Base-by-base conservation (phyloP, 2,329 filamentous ascomycete species). In the Aspergillus awamori region DNA sequence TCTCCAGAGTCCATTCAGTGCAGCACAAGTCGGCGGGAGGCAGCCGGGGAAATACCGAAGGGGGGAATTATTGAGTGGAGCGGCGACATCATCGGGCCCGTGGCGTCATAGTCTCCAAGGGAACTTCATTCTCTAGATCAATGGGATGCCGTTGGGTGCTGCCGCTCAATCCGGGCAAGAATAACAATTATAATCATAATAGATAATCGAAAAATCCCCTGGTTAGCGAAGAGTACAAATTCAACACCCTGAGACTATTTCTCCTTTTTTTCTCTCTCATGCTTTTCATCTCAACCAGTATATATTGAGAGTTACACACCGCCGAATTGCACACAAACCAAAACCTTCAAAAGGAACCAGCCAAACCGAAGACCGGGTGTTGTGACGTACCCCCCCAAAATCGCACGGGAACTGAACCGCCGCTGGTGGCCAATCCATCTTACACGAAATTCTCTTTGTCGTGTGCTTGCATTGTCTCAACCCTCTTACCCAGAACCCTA, bases 51-150 rank as follows among this genome's bases (percentile, higher is more conserved):
- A 55, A 47, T 47, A 47, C 39, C 39, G 43, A 52, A 28, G 38
- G 36, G 47, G 20, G 48, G 17, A 15, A 47, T 33, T 41, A 41
- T 28, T 58, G 56, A 58, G 56, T 58, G 56, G 56, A 58, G 56
- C 56, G 56, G 56, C 56, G 56, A 58, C 56, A 58, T 58, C 56
- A 58, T 58, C 56, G 26, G 22, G 56, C 48, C 47, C 47, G 56
- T 58, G 56, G 56, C 48, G 53, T 56, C 53, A 56, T 56, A 56
- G 53, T 56, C 53, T 56, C 53, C 53, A 56, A 56, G 53, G 53
- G 53, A 56, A 56, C 53, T 45, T 56, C 53, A 56, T 56, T 56
- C 53, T 56, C 53, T 28, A 28, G n/a, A 33, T 56, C 33, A 4
- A 36, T 36, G 33, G 33, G 33, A 36, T 36, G 33, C 11, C 11